Evolutionary conservation across 495 filamentous ascomycete species (phyloP).

Genomic region (Corynascus novoguineensis): DNA sequence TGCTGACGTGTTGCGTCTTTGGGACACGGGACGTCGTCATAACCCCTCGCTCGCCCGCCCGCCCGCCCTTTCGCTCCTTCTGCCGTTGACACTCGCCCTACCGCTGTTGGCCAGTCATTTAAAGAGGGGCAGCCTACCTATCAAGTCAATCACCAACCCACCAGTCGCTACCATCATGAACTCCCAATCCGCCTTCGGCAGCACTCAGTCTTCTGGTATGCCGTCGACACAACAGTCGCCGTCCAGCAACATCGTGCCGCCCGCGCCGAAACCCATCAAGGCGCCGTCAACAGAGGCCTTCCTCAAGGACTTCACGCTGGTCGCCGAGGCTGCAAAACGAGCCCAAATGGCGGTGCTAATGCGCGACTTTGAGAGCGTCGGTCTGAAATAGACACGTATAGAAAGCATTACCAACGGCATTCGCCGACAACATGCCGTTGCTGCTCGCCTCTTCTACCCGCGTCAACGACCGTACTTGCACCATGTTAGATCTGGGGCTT

Average conservation of each 20-base stretch:
- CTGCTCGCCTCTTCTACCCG: background rate
- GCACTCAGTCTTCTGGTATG: constrained; percentile 23
- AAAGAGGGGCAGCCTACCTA: too few species aligned
- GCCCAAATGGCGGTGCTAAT: constrained; percentile 83
- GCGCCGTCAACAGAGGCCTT: constrained; percentile 54
- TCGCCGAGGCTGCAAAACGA: constrained; percentile 92
- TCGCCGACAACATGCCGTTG: background rate
- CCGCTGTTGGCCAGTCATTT: background rate
- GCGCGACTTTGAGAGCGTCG: constrained; percentile 71
- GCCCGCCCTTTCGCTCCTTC: background rate
- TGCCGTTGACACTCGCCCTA: background rate
- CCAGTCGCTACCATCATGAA: constrained; percentile 29
- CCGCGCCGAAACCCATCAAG: constrained; percentile 28
- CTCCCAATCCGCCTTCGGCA: constrained; percentile 32
- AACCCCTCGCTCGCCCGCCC: background rate
- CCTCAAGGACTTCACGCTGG: constrained; percentile 72
- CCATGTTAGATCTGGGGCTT: too few species aligned
- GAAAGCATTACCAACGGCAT: too few species aligned
- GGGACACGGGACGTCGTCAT: background rate
- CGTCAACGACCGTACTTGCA: background rate
- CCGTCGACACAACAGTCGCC: constrained; percentile 24
- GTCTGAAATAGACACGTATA: constrained; percentile 46
- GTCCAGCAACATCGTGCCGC: constrained; percentile 28
- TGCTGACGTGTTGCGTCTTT: background rate
- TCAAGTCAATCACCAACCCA: background rate